These are phyloP conservation scores for Neurospora sp. DNA, from an alignment of 495 filamentous ascomycete species.

Conservation along the genomic window DNA sequence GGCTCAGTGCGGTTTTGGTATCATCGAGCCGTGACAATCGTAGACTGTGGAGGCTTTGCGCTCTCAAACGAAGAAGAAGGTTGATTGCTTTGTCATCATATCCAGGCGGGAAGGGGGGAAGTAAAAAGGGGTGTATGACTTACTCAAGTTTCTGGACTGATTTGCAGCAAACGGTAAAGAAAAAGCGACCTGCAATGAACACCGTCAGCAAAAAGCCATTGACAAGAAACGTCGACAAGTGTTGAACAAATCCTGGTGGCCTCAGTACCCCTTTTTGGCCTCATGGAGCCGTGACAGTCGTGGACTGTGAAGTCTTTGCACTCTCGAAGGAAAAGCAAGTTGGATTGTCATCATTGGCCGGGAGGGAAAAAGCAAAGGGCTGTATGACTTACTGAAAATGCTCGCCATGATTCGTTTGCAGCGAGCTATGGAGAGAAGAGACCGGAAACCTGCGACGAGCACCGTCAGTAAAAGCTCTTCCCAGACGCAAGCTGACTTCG, in stretches of 20 bases:
- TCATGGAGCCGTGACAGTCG: not conserved
- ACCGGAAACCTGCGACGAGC: no score
- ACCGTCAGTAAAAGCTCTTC: not conserved
- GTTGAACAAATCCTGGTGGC: not conserved
- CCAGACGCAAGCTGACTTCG: not conserved
- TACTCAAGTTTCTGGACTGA: not conserved
- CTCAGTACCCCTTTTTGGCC: not conserved
- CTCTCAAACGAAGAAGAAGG: no score
- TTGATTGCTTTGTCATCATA: no score
- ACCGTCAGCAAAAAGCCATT: not conserved
- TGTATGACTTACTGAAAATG: no score
- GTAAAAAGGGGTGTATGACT: no score
- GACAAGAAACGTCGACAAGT: not conserved
- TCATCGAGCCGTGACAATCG: not conserved
- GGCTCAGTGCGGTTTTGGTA: not conserved
- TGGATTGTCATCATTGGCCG: not conserved
- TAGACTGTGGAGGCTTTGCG: no score
- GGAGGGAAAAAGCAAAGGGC: no score
- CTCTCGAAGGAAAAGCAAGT: not conserved
- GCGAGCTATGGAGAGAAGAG: no score
- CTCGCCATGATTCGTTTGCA: no score
- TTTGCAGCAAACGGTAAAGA: no score
- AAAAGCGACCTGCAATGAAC: no score
- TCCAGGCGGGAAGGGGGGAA: no score
- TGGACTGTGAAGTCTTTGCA: not conserved